Evolutionary conservation across 352 stramenopile species (phyloP).

Genomic region (Peronospora tabacina): DNA sequence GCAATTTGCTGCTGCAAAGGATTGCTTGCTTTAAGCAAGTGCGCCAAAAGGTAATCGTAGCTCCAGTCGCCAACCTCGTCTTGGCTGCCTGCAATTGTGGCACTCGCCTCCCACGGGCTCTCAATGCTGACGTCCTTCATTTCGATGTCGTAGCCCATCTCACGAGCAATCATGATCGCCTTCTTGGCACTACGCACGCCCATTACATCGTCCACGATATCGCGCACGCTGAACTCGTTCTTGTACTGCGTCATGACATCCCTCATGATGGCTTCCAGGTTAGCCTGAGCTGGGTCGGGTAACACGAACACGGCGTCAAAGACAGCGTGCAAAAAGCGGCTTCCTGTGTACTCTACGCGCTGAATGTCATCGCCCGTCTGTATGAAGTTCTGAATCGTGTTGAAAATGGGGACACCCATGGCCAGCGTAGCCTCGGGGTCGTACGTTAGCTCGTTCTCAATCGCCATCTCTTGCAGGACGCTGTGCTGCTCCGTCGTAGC

Average conservation of each 20-base stretch:
- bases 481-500: conserved; percentile 65
- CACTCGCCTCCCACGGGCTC: conserved; percentile 37
- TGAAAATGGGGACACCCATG: conserved; percentile 88
- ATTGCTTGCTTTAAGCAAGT: conserved; percentile 37
- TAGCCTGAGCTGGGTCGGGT: conserved; percentile 22
- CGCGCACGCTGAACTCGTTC: conserved; percentile 41
- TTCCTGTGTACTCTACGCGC: conserved; percentile 87
- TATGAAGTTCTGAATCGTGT: conserved; percentile 89
- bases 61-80: conserved; percentile 34
- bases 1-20: conserved; percentile 40
- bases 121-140: conserved; percentile 59
- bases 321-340: conserved; percentile 79
- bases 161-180: conserved; percentile 89
- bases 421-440: conserved; percentile 72
- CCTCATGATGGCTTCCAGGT: conserved; percentile 64
- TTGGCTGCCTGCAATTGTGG: conserved; percentile 28
- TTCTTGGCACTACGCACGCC: conserved; percentile 86
- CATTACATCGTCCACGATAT: conserved; percentile 90
- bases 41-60: conserved; percentile 47
- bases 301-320: conserved; percentile 42
- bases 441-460: conserved; percentile 86
- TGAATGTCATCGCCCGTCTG: conserved; percentile 89
- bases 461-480: conserved; percentile 58
- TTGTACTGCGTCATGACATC: conserved; percentile 51
- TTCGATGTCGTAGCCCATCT: conserved; percentile 84